Conservation (phyloP, 257 asterid genomes). For the Solanum tarapatanum region DNA sequence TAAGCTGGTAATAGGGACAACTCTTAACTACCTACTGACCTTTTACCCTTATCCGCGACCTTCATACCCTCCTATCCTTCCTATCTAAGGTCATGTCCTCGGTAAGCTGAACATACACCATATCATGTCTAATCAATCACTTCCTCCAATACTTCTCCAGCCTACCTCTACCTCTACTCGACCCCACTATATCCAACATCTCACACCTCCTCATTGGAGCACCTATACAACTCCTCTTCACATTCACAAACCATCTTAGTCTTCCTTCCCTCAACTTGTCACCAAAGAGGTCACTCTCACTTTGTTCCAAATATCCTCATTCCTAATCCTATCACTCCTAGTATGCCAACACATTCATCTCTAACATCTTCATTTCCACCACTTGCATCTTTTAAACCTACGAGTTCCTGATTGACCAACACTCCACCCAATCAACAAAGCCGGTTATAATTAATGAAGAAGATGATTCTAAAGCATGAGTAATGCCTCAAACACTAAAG, state of each 20-base stretch:
- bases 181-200: not conserved
- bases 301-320: not conserved
- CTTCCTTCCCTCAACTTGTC: not conserved
- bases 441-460: not conserved
- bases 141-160: not conserved
- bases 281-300: not conserved
- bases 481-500: not conserved
- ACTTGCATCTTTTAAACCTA: not conserved
- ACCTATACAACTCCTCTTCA: not conserved
- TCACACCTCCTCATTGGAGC: not conserved
- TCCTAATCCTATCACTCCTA: not conserved
- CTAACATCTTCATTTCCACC: not conserved
- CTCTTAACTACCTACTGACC: not conserved
- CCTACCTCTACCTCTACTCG: not conserved
- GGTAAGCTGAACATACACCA: not conserved
- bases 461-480: not conserved
- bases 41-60: too few relatives aligned
- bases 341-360: not conserved
- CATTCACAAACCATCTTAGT: not conserved
- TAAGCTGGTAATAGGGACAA: not conserved
- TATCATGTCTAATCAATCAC: not conserved
- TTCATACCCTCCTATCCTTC: not conserved
- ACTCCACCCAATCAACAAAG: not conserved
- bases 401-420: not conserved
- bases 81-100: not conserved